These are phyloP conservation scores for Bruguiera sexangula DNA, from an alignment of 345 rosid species.

Conservation along the genomic window DNA sequence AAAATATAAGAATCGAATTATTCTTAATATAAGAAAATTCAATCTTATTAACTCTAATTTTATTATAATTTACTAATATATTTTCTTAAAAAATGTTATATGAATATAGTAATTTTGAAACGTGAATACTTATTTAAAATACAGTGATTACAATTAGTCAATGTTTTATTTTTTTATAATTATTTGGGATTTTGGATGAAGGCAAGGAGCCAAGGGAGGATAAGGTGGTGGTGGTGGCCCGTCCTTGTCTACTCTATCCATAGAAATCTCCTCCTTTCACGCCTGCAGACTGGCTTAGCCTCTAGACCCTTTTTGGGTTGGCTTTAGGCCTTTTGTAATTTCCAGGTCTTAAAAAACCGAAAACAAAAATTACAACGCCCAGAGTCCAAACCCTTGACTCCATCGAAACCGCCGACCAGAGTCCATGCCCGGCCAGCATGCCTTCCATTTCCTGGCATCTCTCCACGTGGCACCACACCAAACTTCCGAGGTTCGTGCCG, in stretches of 20 bases:
- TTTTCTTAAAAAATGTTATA: too few species aligned
- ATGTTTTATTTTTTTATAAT: too few species aligned
- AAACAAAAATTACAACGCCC: neutral
- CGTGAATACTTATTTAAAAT: too few species aligned
- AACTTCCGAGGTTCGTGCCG: slow-evolving; percentile 25
- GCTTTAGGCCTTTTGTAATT: neutral
- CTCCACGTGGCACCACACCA: slow-evolving; percentile 45
- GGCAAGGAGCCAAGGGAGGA: slow-evolving; percentile 8
- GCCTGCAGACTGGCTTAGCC: slow-evolving; percentile 4
- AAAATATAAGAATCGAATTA: too few species aligned
- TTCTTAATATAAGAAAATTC: too few species aligned
- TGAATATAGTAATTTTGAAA: too few species aligned
- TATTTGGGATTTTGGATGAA: neutral
- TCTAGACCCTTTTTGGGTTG: too few species aligned
- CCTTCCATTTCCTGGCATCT: slow-evolving; percentile 14
- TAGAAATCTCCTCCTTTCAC: slow-evolving; percentile 24
- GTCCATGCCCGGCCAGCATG: slow-evolving; percentile 24
- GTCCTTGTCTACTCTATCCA: slow-evolving; percentile 32
- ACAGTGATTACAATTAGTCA: too few species aligned
- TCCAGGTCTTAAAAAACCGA: neutral
- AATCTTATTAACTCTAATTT: too few species aligned
- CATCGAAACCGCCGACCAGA: slow-evolving; percentile 26
- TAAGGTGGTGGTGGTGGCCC: slow-evolving; percentile 33
- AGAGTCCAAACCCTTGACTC: slow-evolving; percentile 22
- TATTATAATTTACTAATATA: too few species aligned